phyloP scores from a whole-genome alignment of 768 basidiomycete species.

The Lentinula guzmanii region DNA sequence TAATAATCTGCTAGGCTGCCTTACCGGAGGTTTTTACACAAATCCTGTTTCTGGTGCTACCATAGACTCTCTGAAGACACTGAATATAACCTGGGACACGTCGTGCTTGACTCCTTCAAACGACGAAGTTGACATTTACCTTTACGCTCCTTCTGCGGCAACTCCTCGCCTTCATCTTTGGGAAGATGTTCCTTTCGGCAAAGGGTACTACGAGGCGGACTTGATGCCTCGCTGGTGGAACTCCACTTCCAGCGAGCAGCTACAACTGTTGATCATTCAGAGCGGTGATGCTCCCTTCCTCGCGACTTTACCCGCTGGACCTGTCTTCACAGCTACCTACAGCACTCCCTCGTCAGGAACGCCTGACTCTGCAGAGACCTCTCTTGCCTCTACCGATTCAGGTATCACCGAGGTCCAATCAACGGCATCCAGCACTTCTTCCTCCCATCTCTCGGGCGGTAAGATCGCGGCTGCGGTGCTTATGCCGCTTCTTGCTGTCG shows the following conservation, averaged over 20 bases:
- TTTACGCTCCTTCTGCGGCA: conserved; percentile 44
- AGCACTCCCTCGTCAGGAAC: conserved; percentile 32
- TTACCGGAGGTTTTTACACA: conserved; percentile 56
- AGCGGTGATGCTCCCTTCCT: conserved; percentile 45
- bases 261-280: conserved; percentile 58
- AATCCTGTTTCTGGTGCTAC: conserved; percentile 41
- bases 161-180: conserved; percentile 50
- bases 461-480: conserved; percentile 61
- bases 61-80: conserved; percentile 39
- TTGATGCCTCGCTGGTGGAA: conserved; percentile 74
- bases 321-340: conserved; percentile 65
- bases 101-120: conserved; percentile 41
- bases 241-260: conserved; percentile 33
- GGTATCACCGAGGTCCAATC: conserved; percentile 32
- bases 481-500: conserved; percentile 54
- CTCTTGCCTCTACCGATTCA: conserved; percentile 17
- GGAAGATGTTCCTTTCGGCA: conserved; percentile 40
- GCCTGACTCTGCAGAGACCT: conserved; percentile 32
- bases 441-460: conserved; percentile 36
- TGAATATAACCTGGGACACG: conserved; percentile 62
- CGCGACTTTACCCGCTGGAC: conserved; percentile 53
- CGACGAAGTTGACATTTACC: conserved; percentile 57
- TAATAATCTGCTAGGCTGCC: conserved; percentile 32
- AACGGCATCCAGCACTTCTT: conserved; percentile 26
- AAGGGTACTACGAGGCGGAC: conserved; percentile 42